Base-by-base conservation (phyloP, 2,329 filamentous ascomycete species). In the Pezizomycotina sp. region DNA sequence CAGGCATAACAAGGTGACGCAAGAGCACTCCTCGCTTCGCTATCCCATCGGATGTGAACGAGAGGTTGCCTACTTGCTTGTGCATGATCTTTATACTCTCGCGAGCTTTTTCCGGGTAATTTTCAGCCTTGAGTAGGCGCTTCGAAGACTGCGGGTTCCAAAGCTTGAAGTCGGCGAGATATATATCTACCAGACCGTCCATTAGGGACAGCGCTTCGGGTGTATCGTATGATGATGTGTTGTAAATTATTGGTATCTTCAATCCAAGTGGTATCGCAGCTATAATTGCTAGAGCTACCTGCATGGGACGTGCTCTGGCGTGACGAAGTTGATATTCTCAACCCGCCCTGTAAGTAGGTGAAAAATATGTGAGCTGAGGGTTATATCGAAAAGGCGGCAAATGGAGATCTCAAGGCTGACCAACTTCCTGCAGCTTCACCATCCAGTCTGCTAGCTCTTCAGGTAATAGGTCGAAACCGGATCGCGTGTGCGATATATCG, bases 281-380 rank as follows among this genome's bases (percentile, higher is more conserved):
- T 15, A 91, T 61, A 48, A 89, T 80, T 9, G 74, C 75, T 20
- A 89, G 60, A 1, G 70, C 78, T 6, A 89, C 77, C 54, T 89
- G 81, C 0, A 81, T 79, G 3, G 83, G 12, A 91, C 77, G 55
- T 91, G 82, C 53, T 91, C 81, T 0, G 81, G 80, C 0, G 80
- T 91, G 39, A 91, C 69, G 14, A 86, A 69, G 55, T 92, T 89
- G 63, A 91, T 84, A 54, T 89, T 89, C 60, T 91, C 80, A n/a
- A 81, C 77, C 6, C 65, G 60, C 25, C 41, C 41, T 42, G 34
- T 20, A 22, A 10, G n/a, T n/a, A n/a, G n/a, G n/a, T n/a, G n/a
- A n/a, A n/a, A n/a, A n/a, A n/a, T n/a, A n/a, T n/a, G n/a, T n/a
- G n/a, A n/a, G n/a, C n/a, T n/a, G n/a, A n/a, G n/a, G n/a, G n/a